Evolutionary conservation across 2,329 filamentous ascomycete genomes (phyloP).

Genomic region (Pezicula carpinea): DNA sequence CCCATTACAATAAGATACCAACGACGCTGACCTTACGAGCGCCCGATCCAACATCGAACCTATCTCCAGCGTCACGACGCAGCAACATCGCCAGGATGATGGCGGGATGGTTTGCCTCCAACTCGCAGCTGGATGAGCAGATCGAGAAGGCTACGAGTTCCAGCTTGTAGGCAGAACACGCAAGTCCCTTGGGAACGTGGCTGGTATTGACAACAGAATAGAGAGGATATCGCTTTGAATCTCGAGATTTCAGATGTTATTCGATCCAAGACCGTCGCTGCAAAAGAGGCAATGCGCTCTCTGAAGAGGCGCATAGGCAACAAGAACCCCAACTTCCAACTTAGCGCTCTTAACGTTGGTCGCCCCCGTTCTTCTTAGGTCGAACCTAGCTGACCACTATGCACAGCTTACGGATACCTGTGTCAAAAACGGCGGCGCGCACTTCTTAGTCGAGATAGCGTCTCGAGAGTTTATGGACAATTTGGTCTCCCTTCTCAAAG

Average conservation of each 20-base stretch:
- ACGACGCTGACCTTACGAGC: too few relatives aligned
- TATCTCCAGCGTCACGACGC: too few relatives aligned
- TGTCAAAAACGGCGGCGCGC: conserved; percentile 94
- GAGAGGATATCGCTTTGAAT: conserved; percentile 94
- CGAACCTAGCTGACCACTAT: conserved; percentile 25
- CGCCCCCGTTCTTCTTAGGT: neutral
- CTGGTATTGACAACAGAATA: conserved; percentile 31
- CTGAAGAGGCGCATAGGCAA: conserved; percentile 91
- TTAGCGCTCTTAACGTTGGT: conserved; percentile 83
- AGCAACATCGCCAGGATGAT: conserved; percentile 7
- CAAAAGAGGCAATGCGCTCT: conserved; percentile 96
- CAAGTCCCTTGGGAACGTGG: too few relatives aligned
- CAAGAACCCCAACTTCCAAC: conserved; percentile 95
- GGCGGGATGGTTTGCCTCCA: conserved; percentile 86
- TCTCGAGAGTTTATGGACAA: conserved; percentile 99
- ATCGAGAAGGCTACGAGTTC: conserved; percentile 92
- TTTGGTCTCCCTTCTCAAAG: conserved; percentile 81
- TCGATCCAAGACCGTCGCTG: conserved; percentile 93
- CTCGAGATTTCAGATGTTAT: conserved; percentile 98
- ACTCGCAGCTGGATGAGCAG: conserved; percentile 92
- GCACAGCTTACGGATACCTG: conserved; percentile 88
- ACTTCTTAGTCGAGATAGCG: conserved; percentile 93
- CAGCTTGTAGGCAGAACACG: conserved; percentile 64
- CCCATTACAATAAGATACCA: too few relatives aligned
- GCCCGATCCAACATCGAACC: too few relatives aligned